These are phyloP conservation scores for Blastobotrys buckinghamii DNA, from an alignment of 1,139 yeast genomes.

Conservation along the genomic window DNA sequence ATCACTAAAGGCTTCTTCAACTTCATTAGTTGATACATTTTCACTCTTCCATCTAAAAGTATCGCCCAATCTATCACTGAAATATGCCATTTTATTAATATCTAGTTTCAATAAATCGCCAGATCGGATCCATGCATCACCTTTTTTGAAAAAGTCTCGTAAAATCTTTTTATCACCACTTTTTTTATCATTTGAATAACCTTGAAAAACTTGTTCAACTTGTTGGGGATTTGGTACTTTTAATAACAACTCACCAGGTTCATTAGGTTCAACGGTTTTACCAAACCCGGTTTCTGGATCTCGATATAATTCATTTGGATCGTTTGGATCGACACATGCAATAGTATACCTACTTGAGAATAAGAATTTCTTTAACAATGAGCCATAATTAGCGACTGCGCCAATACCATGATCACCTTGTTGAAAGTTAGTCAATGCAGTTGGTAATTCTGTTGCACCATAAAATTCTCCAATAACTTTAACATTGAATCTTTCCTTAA, in stretches of 20 bases:
- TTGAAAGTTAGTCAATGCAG: conserved; percentile 82
- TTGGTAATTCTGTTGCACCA: conserved; percentile 91
- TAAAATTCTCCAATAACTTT: conserved; percentile 82
- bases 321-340: conserved; percentile 76
- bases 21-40: conserved; percentile 91
- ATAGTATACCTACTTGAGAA: conserved; percentile 30
- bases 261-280: conserved; percentile 44
- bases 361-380: conserved; percentile 14
- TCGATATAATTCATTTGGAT: conserved; percentile 64
- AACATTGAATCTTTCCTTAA: conserved; percentile 72
- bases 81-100: conserved; percentile 64
- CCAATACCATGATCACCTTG: conserved; percentile 79
- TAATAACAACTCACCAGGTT: conserved; percentile 88
- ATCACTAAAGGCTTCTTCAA: conserved; percentile 61
- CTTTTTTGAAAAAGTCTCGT: conserved; percentile 67
- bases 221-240: conserved; percentile 54
- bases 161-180: conserved; percentile 76
- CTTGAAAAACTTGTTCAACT: conserved; percentile 61
- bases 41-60: conserved; percentile 97
- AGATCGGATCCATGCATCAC: conserved; percentile 88
- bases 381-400: conserved; percentile 81
- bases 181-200: conserved; percentile 73
- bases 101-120: conserved; percentile 80
- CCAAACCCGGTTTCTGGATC: conserved; percentile 67
- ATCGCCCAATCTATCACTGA: conserved; percentile 91